These are phyloP conservation scores for Mucor plumbeus DNA, from an alignment of 371 early-diverging fungal genomes.

Conservation along the genomic window DNA sequence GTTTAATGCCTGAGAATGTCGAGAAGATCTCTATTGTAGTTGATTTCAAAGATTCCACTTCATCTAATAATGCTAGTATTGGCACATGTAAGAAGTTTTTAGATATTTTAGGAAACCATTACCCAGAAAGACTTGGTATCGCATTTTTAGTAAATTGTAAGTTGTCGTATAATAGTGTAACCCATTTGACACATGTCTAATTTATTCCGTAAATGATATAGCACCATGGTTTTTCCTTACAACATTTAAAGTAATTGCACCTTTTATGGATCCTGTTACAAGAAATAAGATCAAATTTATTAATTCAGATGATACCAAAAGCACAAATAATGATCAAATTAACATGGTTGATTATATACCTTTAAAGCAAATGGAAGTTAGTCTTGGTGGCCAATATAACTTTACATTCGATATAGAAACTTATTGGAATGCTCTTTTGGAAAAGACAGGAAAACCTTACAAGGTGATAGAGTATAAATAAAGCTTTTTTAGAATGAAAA, in stretches of 20 bases:
- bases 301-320: slow-evolving; percentile 51
- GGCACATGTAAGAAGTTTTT: slow-evolving; percentile 72
- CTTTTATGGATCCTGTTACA: slow-evolving; percentile 89
- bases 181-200: neutral
- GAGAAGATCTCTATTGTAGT: slow-evolving; percentile 71
- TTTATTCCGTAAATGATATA: slow-evolving; percentile 9
- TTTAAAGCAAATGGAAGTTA: slow-evolving; percentile 53
- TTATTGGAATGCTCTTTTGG: slow-evolving; percentile 55
- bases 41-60: slow-evolving; percentile 70
- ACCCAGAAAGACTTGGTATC: slow-evolving; percentile 76
- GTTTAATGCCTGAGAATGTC: slow-evolving; percentile 71
- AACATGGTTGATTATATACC: slow-evolving; percentile 54
- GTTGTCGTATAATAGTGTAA: neutral
- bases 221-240: slow-evolving; percentile 84
- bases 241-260: slow-evolving; percentile 75
- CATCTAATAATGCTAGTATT: slow-evolving; percentile 67
- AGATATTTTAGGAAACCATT: slow-evolving; percentile 74
- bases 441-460: slow-evolving; percentile 30
- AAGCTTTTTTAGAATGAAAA: neutral
- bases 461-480: slow-evolving; percentile 40
- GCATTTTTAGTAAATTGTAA: slow-evolving; percentile 65
- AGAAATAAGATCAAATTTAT: slow-evolving; percentile 81
- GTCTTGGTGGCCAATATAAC: slow-evolving; percentile 58
- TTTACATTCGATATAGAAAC: slow-evolving; percentile 57
- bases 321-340: slow-evolving; percentile 25